phyloP scores from a whole-genome alignment of 2,329 filamentous ascomycete species.

The Neurospora crassa region DNA sequence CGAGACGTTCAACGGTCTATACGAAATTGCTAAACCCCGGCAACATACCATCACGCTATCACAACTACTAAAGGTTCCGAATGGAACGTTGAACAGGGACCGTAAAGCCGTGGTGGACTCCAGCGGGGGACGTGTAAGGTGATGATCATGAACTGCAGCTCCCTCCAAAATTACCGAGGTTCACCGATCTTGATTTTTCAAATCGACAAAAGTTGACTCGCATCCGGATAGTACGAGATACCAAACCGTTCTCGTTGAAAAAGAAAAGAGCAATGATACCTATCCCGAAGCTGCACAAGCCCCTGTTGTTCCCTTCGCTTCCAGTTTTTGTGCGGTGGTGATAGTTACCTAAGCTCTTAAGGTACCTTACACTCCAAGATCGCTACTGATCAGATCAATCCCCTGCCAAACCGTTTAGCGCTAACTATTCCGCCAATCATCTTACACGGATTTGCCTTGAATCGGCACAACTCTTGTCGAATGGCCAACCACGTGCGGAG shows the following conservation, averaged over 20 bases:
- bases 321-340: not conserved
- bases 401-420: not conserved
- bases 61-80: not conserved
- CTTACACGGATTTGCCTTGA: not conserved
- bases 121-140: not conserved
- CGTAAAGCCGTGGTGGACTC: not conserved
- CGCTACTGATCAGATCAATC: not conserved
- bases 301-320: not conserved
- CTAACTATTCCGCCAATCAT: not conserved
- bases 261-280: not conserved
- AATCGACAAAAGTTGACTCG: not conserved
- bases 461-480: not conserved
- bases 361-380: not conserved
- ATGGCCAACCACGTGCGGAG: not conserved
- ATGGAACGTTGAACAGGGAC: not conserved
- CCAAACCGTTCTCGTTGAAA: not conserved
- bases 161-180: not conserved
- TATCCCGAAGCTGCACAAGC: not conserved
- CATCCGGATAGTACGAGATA: not conserved
- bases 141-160: not conserved
- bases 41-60: not conserved
- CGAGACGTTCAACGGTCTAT: not conserved
- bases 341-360: not conserved
- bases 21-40: not conserved
- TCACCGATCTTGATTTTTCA: not conserved